Evolutionary conservation across 257 asterid genomes (phyloP), one percentile per base, ranked within the genome.

Genomic region (Schizonepeta tenuifolia): DNA sequence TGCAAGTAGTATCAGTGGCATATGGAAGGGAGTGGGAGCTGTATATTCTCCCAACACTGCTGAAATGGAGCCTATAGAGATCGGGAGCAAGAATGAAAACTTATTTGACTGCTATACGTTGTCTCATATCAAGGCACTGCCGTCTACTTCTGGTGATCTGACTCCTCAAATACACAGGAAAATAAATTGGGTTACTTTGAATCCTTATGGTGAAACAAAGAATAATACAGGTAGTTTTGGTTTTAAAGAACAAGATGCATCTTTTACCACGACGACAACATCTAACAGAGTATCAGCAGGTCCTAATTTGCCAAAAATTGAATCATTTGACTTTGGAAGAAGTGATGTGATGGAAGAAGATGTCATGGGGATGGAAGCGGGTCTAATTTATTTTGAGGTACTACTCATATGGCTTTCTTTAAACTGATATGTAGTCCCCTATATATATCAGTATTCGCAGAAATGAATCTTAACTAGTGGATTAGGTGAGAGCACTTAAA

Each of bases 21-120:
- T 92, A 76, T 95, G 99, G 99, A 95, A 89, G 88, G 99, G 99
- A 74, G 95, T 92, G 69, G 99, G 99, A 75, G 98, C 99, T 36
- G 97, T 90, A 7, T 95, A 87, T 86, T 95, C 98, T 70, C 94
- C 99, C 41, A 80, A 85, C 69, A 95, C 98, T 54, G 98, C 98
- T 44, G 96, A 86, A 78, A 95, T 95, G 97, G 99, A 95, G 89
- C 98, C 99, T 20, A 76, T 95, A 50, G 99, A 86, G 47, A 60
- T 88, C 66, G 99, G 96, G 65, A 80, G 84, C 67, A 92, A 71
- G 87, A 80, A 80, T 47, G 95, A 92, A 76, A 74, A 90, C 86
- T 73, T 95, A 74, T 95, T 88, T 82, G 99, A 95, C 80, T 92
- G 98, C 83, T 95, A 90, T 69, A 89, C 92, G 7, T 64, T 88